These are phyloP conservation scores for Dichotomocladium elegans DNA, from an alignment of 371 early-diverging fungal species.

Conservation along the genomic window DNA sequence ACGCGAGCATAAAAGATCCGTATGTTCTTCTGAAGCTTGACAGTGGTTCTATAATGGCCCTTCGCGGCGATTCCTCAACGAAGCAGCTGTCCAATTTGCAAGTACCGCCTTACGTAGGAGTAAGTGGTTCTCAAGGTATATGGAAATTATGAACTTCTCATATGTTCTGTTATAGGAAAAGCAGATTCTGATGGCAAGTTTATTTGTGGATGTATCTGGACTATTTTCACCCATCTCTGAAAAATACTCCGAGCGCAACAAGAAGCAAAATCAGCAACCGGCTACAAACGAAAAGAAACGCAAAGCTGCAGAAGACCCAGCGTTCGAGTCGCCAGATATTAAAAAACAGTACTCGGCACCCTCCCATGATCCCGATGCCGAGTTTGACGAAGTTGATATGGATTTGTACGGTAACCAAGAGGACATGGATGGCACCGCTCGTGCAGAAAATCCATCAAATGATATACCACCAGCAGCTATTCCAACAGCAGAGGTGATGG, in stretches of 20 bases:
- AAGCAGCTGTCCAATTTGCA: conserved; percentile 44
- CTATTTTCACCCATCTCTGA: conserved; percentile 42
- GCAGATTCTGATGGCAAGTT: conserved; percentile 44
- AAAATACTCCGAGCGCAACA: conserved; percentile 6
- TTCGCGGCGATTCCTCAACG: conserved; percentile 53
- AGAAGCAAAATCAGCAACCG: neutral
- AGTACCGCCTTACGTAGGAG: conserved; percentile 36
- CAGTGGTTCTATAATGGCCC: conserved; percentile 57
- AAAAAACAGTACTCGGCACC: conserved; percentile 10
- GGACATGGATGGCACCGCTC: neutral
- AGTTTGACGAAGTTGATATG: conserved; percentile 59
- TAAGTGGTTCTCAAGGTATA: neutral
- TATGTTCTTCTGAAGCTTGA: conserved; percentile 73
- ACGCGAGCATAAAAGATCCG: conserved; percentile 78
- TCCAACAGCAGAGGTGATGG: neutral
- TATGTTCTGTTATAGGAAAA: conserved; percentile 29
- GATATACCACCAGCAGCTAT: neutral
- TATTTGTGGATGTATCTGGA: conserved; percentile 59
- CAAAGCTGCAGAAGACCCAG: conserved; percentile 18
- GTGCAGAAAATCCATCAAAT: neutral
- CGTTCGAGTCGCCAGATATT: conserved; percentile 2
- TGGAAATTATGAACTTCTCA: no score
- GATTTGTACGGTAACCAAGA: conserved; percentile 60
- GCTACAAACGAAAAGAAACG: conserved; percentile 19
- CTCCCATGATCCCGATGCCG: conserved; percentile 5